Percentiles rank a stretch among this genome's conserved stretches.
phyloP scores from a whole-genome alignment of 495 filamentous ascomycete species.

The Rhizodiscina lignyota region DNA sequence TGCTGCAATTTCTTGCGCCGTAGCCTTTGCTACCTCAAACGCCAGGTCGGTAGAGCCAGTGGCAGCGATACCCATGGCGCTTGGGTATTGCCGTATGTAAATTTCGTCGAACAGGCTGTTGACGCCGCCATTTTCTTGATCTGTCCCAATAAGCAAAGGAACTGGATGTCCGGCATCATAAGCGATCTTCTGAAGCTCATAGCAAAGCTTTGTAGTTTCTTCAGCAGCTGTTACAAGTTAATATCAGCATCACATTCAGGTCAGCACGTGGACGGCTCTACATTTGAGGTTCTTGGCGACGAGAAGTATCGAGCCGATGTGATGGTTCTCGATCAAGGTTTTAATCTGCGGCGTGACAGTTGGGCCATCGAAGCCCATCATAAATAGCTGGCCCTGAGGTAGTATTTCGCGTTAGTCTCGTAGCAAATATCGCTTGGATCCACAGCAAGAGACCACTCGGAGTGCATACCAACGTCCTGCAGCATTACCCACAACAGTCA shows the following conservation, averaged over 20 bases:
- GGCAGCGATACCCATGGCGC: conserved; percentile 78
- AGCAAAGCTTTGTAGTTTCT: conserved; percentile 61
- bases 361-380: conserved; percentile 91
- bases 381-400: conserved; percentile 72
- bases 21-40: conserved; percentile 70
- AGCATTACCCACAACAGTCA: too few relatives aligned
- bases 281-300: conserved; percentile 88
- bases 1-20: conserved; percentile 68
- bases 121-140: conserved; percentile 90
- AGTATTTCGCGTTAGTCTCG: too few relatives aligned
- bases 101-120: conserved; percentile 87
- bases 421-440: too few relatives aligned
- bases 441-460: too few relatives aligned
- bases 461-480: too few relatives aligned
- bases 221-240: conserved; percentile 45
- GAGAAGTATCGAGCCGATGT: conserved; percentile 67
- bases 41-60: conserved; percentile 63
- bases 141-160: conserved; percentile 67
- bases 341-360: conserved; percentile 73
- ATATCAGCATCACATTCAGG: neutral
- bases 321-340: conserved; percentile 68
- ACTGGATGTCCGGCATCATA: conserved; percentile 73
- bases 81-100: conserved; percentile 80
- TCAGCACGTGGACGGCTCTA: too few relatives aligned
- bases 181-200: conserved; percentile 76